Percentiles rank a stretch among this genome's conserved stretches.
Evolutionary conservation across 2,329 filamentous ascomycete genomes (phyloP).

Genomic region (Colletotrichum melonis): DNA sequence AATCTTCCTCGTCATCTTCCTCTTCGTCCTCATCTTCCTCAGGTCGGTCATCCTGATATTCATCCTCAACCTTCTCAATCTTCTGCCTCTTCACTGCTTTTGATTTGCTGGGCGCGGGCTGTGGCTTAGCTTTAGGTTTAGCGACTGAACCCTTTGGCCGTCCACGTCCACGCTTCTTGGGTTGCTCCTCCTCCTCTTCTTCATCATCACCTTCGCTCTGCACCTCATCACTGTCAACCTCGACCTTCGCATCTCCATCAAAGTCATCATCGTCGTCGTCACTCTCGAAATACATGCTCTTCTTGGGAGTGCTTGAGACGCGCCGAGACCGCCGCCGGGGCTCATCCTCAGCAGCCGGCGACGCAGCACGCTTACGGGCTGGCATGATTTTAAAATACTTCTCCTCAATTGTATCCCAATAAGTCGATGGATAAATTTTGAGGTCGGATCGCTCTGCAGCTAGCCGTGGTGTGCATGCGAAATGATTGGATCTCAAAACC

Average conservation of each 20-base stretch:
- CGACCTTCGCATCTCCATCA: neutral
- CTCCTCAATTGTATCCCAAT: neutral
- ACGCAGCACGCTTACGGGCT: slow-evolving; percentile 50
- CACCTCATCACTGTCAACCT: slow-evolving; percentile 26
- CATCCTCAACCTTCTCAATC: slow-evolving; percentile 35
- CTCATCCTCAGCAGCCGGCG: slow-evolving; percentile 43
- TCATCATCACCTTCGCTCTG: slow-evolving; percentile 36
- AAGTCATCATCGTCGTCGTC: slow-evolving; percentile 40
- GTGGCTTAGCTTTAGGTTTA: slow-evolving; percentile 28
- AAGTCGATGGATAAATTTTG: neutral
- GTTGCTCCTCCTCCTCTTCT: slow-evolving; percentile 29
- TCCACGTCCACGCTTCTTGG: slow-evolving; percentile 29
- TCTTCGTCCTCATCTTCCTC: slow-evolving; percentile 33
- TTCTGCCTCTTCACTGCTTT: slow-evolving; percentile 40
- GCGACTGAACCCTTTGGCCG: slow-evolving; percentile 23
- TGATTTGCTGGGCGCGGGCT: slow-evolving; percentile 38
- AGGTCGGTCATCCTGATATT: slow-evolving; percentile 27
- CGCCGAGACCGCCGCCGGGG: slow-evolving; percentile 61
- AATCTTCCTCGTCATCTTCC: slow-evolving; percentile 39
- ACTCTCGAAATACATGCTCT: slow-evolving; percentile 64
- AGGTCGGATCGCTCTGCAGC: neutral
- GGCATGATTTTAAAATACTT: slow-evolving; percentile 47
- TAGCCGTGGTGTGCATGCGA: neutral
- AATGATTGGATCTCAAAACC: neutral
- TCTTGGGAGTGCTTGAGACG: slow-evolving; percentile 56